A percentile compares a stretch with the other conserved stretches of the same genome.
These are phyloP conservation scores for Paramecium caudatum DNA, from an alignment of 73 alveolate species.

Conservation along the genomic window DNA sequence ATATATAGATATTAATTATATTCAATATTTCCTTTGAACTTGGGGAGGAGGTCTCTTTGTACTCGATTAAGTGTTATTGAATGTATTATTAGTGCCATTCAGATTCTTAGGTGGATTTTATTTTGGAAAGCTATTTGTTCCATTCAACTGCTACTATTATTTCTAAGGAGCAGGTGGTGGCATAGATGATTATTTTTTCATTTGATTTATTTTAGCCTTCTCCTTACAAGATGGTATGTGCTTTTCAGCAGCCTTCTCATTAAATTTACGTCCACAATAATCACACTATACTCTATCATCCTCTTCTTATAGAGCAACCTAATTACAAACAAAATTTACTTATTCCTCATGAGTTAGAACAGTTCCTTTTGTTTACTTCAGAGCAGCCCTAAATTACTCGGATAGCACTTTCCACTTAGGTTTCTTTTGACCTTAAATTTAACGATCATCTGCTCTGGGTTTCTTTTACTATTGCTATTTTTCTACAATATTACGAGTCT, in stretches of 20 bases:
- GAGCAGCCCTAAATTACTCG: constrained; percentile 69
- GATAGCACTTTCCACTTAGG: constrained; percentile 75
- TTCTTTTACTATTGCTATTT: constrained; percentile 43
- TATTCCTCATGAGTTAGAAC: constrained; percentile 44
- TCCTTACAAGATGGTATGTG: constrained; percentile 69
- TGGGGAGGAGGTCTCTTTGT: constrained; percentile 34
- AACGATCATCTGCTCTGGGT: constrained; percentile 43
- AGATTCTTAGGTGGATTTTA: background rate
- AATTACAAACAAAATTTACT: constrained; percentile 6
- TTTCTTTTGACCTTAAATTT: constrained; percentile 63
- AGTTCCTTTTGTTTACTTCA: constrained; percentile 67
- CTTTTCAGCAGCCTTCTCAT: constrained; percentile 67
- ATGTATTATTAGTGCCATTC: constrained; percentile 20
- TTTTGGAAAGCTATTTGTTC: background rate
- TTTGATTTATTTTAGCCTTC: constrained; percentile 67
- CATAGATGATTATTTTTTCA: background rate
- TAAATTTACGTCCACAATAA: constrained; percentile 76
- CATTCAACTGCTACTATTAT: constrained; percentile 35
- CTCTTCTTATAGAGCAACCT: constrained; percentile 47
- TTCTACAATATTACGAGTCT: constrained; percentile 45
- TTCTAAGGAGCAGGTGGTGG: background rate
- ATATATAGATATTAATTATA: background rate
- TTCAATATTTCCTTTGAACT: background rate
- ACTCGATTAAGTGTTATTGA: background rate
- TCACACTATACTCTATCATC: constrained; percentile 77